phyloP scores from a whole-genome alignment of 2,329 filamentous ascomycete species.

The Fusarium virguliforme region DNA sequence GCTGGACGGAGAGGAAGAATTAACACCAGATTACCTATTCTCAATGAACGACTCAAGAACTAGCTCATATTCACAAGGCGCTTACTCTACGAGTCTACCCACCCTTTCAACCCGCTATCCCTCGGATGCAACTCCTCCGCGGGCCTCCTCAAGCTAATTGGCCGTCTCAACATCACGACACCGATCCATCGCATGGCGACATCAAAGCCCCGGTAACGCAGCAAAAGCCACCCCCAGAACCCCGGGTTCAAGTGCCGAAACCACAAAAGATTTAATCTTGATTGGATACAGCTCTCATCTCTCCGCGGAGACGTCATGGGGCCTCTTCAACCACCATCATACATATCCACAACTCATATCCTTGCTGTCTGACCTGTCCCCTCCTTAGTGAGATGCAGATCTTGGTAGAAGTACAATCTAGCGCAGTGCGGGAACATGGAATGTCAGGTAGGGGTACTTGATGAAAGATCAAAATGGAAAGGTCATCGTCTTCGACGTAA shows the following conservation, averaged over 20 bases:
- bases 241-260: neutral
- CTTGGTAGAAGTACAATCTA: neutral
- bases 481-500: neutral
- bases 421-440: rapidly evolving
- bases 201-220: slow-evolving; percentile 4
- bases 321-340: neutral
- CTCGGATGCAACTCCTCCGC: neutral
- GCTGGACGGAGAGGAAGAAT: neutral
- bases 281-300: neutral
- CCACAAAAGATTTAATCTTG: neutral
- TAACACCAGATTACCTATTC: neutral
- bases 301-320: neutral
- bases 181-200: slow-evolving; percentile 32
- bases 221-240: neutral
- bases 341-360: neutral
- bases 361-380: neutral
- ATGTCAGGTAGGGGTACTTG: slow-evolving; percentile 4
- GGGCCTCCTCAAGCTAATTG: slow-evolving; percentile 17
- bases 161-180: slow-evolving; percentile 26
- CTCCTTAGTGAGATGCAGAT: neutral
- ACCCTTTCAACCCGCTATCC: slow-evolving; percentile 8
- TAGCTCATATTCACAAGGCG: neutral
- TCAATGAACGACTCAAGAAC: neutral
- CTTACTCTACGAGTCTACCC: neutral
- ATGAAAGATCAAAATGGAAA: slow-evolving; percentile 6